phyloP scores from a whole-genome alignment of 2,329 filamentous ascomycete genomes.

The Xylariaceae sp. region DNA sequence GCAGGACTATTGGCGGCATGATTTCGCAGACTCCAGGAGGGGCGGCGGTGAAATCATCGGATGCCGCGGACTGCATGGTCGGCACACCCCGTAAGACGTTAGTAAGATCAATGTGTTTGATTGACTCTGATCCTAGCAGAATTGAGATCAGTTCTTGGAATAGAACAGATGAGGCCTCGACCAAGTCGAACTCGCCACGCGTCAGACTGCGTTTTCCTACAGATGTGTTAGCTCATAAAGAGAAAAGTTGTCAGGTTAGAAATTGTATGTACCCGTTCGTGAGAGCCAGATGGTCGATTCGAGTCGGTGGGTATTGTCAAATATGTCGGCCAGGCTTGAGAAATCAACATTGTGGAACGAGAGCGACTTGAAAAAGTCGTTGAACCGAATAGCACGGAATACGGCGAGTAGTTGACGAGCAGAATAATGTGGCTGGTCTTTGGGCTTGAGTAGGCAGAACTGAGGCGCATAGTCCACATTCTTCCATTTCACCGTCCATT shows the following conservation, averaged over 20 bases:
- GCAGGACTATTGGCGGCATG: conserved; percentile 46
- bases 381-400: conserved; percentile 53
- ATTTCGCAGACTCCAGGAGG: conserved; percentile 33
- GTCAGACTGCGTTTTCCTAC: conserved; percentile 39
- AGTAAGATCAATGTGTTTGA: conserved; percentile 51
- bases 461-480: conserved; percentile 44
- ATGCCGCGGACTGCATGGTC: conserved; percentile 17
- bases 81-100: conserved; percentile 34
- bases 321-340: conserved; percentile 35
- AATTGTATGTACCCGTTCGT: conserved; percentile 41
- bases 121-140: conserved; percentile 51
- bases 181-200: conserved; percentile 43
- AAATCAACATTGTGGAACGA: conserved; percentile 52
- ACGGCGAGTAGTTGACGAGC: conserved; percentile 53
- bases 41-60: not conserved
- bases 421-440: conserved; percentile 39
- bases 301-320: conserved; percentile 42
- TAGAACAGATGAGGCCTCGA: conserved; percentile 48
- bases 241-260: not conserved
- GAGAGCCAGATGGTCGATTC: conserved; percentile 49
- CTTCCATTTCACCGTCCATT: conserved; percentile 50
- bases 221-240: conserved; percentile 18
- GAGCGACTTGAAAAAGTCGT: conserved; percentile 57
- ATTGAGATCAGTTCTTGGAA: conserved; percentile 55
- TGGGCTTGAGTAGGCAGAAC: conserved; percentile 48